Percentiles rank a stretch among this genome's conserved stretches.
phyloP scores from a whole-genome alignment of 768 basidiomycete genomes.

The Lepiota subincarnata region DNA sequence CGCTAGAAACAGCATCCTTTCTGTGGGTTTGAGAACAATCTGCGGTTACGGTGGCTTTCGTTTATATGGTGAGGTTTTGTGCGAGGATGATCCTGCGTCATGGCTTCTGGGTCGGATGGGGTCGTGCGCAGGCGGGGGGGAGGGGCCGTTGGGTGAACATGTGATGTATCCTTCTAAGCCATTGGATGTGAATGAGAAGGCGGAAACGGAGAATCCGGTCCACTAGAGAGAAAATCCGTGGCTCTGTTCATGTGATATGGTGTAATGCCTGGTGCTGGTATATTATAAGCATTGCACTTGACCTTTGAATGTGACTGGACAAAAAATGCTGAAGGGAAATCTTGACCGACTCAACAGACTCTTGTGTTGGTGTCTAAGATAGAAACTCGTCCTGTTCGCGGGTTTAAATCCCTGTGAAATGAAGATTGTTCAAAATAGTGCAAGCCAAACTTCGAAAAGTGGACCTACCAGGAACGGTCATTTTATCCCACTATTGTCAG shows the following conservation, averaged over 20 bases:
- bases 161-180: background rate
- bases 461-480: no score
- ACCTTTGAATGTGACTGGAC: no score
- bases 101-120: background rate
- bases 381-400: no score
- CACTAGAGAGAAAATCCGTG: background rate
- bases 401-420: no score
- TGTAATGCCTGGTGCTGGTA: background rate
- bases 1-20: background rate
- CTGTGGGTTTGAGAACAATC: no score
- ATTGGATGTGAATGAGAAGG: background rate
- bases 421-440: no score
- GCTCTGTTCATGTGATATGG: background rate
- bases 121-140: background rate
- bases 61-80: conserved; percentile 3
- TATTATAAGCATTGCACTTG: no score
- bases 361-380: no score
- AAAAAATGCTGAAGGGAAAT: no score
- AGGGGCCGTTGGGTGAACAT: background rate
- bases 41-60: background rate
- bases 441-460: no score
- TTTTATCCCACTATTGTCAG: no score
- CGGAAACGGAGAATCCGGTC: background rate
- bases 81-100: conserved; percentile 10
- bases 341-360: no score